Conservation (phyloP, 2,329 filamentous ascomycete genomes). For the Aspergillus jensenii region DNA sequence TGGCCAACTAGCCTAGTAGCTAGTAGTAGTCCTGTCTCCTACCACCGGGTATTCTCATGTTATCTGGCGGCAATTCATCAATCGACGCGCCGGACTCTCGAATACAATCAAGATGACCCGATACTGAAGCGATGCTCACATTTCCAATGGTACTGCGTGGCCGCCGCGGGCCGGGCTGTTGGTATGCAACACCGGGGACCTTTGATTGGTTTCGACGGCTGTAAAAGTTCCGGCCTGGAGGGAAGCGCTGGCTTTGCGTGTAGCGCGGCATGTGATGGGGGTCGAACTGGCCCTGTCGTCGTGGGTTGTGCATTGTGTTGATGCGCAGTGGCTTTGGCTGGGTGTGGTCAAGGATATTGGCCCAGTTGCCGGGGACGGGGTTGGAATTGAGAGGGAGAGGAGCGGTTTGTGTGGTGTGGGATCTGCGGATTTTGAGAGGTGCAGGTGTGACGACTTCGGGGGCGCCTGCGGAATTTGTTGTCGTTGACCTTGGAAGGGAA, state of each 20-base stretch:
- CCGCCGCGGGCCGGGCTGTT: constrained; percentile 29
- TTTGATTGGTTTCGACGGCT: constrained; percentile 28
- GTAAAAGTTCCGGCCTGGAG: constrained; percentile 16
- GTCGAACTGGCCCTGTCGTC: constrained; percentile 25
- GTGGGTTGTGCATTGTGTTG: constrained; percentile 11
- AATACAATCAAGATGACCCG: constrained; percentile 30
- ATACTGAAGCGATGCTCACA: constrained; percentile 14
- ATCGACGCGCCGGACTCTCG: constrained; percentile 29
- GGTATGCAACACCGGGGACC: constrained; percentile 28
- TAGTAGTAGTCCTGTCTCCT: not conserved
- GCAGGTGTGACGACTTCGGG: constrained; percentile 31
- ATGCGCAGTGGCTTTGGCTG: constrained; percentile 11
- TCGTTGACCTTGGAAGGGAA: constrained; percentile 25
- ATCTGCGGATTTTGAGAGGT: constrained; percentile 26
- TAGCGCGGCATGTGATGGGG: constrained; percentile 24
- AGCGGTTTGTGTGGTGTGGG: constrained; percentile 21
- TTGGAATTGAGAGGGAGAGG: constrained; percentile 19
- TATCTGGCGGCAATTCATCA: constrained; percentile 19
- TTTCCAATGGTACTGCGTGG: constrained; percentile 35
- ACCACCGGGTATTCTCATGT: not conserved
- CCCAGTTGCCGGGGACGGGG: constrained; percentile 24
- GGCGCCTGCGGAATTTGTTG: constrained; percentile 35
- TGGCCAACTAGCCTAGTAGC: not conserved
- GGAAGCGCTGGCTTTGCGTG: constrained; percentile 29
- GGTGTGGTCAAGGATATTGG: constrained; percentile 11